Evolutionary conservation across 495 filamentous ascomycete genomes (phyloP).

Genomic region (Penicillium ochrochloron): DNA sequence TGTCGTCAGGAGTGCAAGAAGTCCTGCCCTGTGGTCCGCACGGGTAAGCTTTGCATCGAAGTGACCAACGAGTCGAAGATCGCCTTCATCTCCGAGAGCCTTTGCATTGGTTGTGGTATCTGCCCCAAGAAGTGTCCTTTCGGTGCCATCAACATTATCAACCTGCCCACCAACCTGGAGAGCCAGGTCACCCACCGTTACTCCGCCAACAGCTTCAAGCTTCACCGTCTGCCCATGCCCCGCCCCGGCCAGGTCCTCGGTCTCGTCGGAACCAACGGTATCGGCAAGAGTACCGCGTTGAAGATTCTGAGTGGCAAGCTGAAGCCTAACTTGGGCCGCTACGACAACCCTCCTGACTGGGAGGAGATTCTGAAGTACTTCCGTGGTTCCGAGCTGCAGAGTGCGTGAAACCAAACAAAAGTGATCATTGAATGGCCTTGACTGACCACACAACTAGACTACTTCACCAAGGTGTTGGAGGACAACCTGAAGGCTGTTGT

Average conservation of each 20-base stretch:
- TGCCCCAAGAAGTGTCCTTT: conserved; percentile 99
- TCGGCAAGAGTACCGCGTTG: conserved; percentile 97
- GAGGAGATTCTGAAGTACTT: conserved; percentile 98
- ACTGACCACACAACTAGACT: conserved; percentile 64
- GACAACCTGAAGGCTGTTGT: conserved; percentile 96
- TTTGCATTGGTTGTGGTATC: conserved; percentile 98
- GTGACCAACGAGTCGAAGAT: conserved; percentile 88
- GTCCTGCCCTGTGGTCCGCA: conserved; percentile 95
- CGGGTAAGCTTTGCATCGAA: conserved; percentile 97
- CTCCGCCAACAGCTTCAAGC: conserved; percentile 99
- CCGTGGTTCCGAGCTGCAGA: conserved; percentile 95
- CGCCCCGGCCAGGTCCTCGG: conserved; percentile 96
- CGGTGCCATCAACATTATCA: conserved; percentile 98
- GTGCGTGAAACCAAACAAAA: conserved; percentile 51
- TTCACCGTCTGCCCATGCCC: conserved; percentile 93
- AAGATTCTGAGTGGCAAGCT: conserved; percentile 98
- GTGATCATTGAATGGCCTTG: neutral
- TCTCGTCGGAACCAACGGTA: conserved; percentile 98
- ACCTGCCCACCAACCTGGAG: conserved; percentile 97
- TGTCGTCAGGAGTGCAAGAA: conserved; percentile 99
- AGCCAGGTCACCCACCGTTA: conserved; percentile 97
- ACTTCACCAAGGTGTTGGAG: conserved; percentile 97
- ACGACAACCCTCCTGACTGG: conserved; percentile 97
- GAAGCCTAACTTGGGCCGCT: conserved; percentile 95
- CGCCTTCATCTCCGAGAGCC: conserved; percentile 93